phyloP scores from a whole-genome alignment of 345 rosid genomes.

The Rubroshorea leprosula region DNA sequence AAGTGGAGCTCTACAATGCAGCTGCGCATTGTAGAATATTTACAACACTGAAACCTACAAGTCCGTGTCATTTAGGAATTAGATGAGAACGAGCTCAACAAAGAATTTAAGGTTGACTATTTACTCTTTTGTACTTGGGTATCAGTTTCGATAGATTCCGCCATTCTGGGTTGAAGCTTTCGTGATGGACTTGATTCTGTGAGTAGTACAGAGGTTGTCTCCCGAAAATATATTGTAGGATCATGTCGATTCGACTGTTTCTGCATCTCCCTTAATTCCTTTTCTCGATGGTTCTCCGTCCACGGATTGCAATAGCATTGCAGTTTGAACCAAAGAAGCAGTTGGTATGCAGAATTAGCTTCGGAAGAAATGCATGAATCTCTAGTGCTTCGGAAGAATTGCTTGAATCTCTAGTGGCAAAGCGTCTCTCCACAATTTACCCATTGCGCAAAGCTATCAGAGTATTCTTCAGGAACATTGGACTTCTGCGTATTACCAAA shows the following conservation, averaged over 20 bases:
- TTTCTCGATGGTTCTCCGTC: constrained; percentile 7
- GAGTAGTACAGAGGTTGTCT: no score
- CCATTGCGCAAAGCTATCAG: constrained; percentile 82
- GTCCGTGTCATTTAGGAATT: constrained; percentile 7
- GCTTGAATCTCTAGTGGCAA: constrained; percentile 61
- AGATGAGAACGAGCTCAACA: constrained; percentile 30
- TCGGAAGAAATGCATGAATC: no score
- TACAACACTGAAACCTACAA: constrained; percentile 31
- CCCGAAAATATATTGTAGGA: constrained; percentile 4
- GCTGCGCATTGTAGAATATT: constrained; percentile 18
- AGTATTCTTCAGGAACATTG: constrained; percentile 44
- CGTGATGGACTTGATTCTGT: background rate
- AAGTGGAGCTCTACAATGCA: constrained; percentile 27
- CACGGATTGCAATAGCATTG: constrained; percentile 1
- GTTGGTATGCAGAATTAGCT: background rate
- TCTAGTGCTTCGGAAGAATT: constrained; percentile 3
- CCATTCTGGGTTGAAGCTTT: background rate
- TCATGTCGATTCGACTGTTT: constrained; percentile 8
- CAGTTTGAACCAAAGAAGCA: constrained; percentile 1
- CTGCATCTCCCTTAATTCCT: constrained; percentile 7
- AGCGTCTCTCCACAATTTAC: constrained; percentile 69
- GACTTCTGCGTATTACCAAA: constrained; percentile 23
- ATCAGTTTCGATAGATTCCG: constrained; percentile 22
- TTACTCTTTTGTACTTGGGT: constrained; percentile 34
- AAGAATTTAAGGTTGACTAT: constrained; percentile 38